These are phyloP conservation scores for Mortierella polycephala DNA, from an alignment of 371 early-diverging fungal species.

Conservation along the genomic window DNA sequence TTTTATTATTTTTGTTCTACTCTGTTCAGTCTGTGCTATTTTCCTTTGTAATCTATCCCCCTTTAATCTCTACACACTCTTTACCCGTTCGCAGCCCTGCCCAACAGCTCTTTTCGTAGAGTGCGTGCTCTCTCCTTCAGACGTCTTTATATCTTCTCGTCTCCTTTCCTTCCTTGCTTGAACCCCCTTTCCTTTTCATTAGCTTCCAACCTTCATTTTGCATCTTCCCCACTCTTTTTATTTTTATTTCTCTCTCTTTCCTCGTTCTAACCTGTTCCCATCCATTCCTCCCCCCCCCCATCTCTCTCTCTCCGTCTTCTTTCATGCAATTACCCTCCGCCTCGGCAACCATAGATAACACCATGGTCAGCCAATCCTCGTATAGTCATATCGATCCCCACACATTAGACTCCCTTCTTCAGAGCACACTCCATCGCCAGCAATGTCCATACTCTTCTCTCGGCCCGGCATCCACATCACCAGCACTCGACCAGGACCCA, in stretches of 20 bases:
- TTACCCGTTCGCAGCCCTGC: too few species aligned
- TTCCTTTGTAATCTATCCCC: too few species aligned
- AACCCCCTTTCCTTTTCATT: too few species aligned
- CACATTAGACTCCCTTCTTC: constrained; percentile 21
- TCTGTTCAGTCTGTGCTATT: too few species aligned
- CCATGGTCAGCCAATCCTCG: constrained; percentile 6
- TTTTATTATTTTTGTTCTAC: too few species aligned
- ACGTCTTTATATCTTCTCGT: too few species aligned
- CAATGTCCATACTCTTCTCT: constrained; percentile 7
- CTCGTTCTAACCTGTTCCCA: neutral
- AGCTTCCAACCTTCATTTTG: neutral
- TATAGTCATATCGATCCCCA: constrained; percentile 19
- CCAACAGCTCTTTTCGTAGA: too few species aligned
- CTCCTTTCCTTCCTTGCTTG: too few species aligned
- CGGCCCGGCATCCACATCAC: constrained; percentile 1
- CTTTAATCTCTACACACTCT: too few species aligned
- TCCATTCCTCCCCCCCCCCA: neutral
- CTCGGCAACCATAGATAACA: neutral
- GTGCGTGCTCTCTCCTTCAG: too few species aligned
- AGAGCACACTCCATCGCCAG: constrained; percentile 18
- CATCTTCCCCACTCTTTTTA: neutral
- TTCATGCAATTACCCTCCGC: constrained; percentile 1
- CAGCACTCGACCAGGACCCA: neutral
- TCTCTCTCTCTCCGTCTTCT: neutral
- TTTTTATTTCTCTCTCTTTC: neutral